Evolutionary conservation across 148 eudicot genomes (phyloP).

Genomic region (Simmondsia chinensis): DNA sequence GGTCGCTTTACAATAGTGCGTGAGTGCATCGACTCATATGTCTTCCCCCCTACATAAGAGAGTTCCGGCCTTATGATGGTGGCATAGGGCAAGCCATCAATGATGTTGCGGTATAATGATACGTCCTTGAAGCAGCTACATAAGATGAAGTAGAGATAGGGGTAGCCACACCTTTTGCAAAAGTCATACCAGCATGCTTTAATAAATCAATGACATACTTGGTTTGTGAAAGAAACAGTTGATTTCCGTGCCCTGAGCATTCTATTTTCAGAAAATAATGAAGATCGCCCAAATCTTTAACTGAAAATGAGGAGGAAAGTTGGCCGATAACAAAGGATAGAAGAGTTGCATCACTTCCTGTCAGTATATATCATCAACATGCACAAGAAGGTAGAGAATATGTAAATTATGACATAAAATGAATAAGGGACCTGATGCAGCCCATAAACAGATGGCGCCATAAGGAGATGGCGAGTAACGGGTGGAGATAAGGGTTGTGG

Average conservation of each 20-base stretch:
- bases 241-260: no score
- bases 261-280: neutral
- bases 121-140: neutral
- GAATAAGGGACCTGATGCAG: no score
- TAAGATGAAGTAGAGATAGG: neutral
- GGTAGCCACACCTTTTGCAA: no score
- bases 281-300: neutral
- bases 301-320: neutral
- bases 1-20: neutral
- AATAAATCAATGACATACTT: neutral
- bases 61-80: neutral
- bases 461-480: no score
- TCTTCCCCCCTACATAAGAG: neutral
- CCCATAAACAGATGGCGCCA: no score
- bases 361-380: neutral
- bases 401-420: neutral
- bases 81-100: neutral
- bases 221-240: neutral
- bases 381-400: neutral
- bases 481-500: no score
- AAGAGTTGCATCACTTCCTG: neutral
- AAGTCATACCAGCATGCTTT: neutral
- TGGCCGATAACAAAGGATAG: neutral
- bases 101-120: neutral
- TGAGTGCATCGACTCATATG: neutral